These are phyloP conservation scores for Aspergillus sojae DNA, from an alignment of 2,329 filamentous ascomycete genomes.

Conservation along the genomic window DNA sequence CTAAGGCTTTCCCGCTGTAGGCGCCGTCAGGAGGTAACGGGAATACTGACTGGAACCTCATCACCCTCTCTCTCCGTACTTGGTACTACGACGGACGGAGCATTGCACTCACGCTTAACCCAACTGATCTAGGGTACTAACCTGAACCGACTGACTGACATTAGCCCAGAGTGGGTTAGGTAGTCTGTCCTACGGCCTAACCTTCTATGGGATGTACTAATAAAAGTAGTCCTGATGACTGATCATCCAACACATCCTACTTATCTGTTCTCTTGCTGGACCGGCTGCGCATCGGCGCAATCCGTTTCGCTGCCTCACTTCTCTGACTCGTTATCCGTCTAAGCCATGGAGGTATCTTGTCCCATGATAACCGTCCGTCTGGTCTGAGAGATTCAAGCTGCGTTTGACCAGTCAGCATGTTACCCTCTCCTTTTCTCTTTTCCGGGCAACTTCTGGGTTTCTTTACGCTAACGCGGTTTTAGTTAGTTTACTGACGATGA, in stretches of 20 bases:
- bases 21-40: constrained; percentile 1
- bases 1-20: constrained; percentile 3
- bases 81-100: too few species aligned
- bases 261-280: constrained; percentile 1
- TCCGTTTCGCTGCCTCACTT: constrained; percentile 7
- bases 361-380: not conserved
- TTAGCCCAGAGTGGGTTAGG: not conserved
- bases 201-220: not conserved
- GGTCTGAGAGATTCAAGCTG: not conserved
- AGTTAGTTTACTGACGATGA: not conserved
- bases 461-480: not conserved
- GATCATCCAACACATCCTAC: constrained; percentile 4
- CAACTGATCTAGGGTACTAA: not conserved
- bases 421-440: constrained; percentile 1
- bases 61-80: not conserved
- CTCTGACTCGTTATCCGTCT: not conserved
- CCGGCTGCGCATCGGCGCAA: not conserved
- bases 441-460: not conserved
- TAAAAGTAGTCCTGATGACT: constrained; percentile 4
- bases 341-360: constrained; percentile 2
- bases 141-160: not conserved
- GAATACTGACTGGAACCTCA: not conserved
- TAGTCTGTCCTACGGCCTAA: not conserved
- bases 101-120: not conserved
- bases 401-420: constrained; percentile 4